phyloP scores from a whole-genome alignment of 345 rosid genomes.

The Capsella bursapastoris region DNA sequence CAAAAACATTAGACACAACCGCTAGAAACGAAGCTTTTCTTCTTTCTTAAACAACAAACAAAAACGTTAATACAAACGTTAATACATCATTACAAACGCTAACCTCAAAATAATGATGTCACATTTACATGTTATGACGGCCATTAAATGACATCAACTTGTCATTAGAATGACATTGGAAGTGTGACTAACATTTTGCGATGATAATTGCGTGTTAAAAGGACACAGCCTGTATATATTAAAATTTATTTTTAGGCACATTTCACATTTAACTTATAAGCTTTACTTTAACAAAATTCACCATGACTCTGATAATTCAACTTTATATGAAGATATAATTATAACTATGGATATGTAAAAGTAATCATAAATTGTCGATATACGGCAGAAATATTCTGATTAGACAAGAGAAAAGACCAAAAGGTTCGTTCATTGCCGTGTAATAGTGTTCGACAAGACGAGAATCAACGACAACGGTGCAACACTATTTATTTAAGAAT shows the following conservation, averaged over 20 bases:
- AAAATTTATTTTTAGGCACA: neutral
- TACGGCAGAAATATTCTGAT: conserved; percentile 23
- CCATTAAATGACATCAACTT: conserved; percentile 13
- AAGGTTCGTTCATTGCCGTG: conserved; percentile 32
- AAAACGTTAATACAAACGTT: neutral
- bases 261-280: neutral
- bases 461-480: conserved; percentile 43
- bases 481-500: conserved; percentile 12
- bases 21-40: neutral
- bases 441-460: neutral
- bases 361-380: conserved; percentile 19
- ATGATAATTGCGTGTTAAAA: neutral
- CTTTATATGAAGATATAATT: conserved; percentile 5
- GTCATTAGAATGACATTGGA: neutral
- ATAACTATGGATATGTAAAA: neutral
- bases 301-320: neutral
- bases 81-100: neutral
- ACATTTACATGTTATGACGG: conserved; percentile 5
- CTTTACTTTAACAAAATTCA: neutral
- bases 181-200: conserved; percentile 13
- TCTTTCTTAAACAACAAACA: neutral
- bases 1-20: neutral
- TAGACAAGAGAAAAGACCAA: conserved; percentile 33
- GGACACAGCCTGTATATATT: neutral
- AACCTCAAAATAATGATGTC: neutral